These are phyloP conservation scores for Daldinia sp. DNA, from an alignment of 2,329 filamentous ascomycete genomes.

Conservation along the genomic window DNA sequence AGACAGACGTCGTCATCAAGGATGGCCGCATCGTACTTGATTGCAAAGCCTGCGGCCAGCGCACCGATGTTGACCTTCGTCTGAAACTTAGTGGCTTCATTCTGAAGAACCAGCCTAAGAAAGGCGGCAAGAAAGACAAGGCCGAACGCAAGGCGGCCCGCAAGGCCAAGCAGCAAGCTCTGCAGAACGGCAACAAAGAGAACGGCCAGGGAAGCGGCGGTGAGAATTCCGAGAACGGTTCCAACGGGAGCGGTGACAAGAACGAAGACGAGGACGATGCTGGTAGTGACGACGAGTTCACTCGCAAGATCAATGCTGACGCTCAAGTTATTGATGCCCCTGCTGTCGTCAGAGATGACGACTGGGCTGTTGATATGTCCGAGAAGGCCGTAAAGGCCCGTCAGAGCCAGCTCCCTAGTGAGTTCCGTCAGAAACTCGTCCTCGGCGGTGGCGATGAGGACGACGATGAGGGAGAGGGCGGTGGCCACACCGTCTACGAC, in stretches of 20 bases:
- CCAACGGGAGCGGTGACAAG: slow-evolving; percentile 64
- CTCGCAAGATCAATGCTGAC: slow-evolving; percentile 79
- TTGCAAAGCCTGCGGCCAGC: slow-evolving; percentile 98
- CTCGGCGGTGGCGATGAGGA: slow-evolving; percentile 81
- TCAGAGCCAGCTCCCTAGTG: slow-evolving; percentile 90
- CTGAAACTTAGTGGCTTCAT: slow-evolving; percentile 98
- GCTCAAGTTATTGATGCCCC: slow-evolving; percentile 63
- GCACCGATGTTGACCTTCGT: slow-evolving; percentile 89
- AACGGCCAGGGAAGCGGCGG: slow-evolving; percentile 68
- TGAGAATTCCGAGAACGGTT: slow-evolving; percentile 72
- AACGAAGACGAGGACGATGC: slow-evolving; percentile 71
- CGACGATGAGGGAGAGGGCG: slow-evolving; percentile 82
- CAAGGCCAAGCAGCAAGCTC: slow-evolving; percentile 83
- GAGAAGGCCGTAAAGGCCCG: slow-evolving; percentile 95
- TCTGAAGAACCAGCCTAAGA: slow-evolving; percentile 91
- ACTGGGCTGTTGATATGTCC: slow-evolving; percentile 97
- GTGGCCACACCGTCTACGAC: slow-evolving; percentile 83
- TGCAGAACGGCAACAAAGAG: slow-evolving; percentile 68
- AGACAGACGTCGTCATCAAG: slow-evolving; percentile 96
- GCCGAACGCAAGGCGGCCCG: slow-evolving; percentile 90
- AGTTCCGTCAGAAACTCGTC: slow-evolving; percentile 92
- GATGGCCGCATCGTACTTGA: slow-evolving; percentile 91
- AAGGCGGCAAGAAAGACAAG: slow-evolving; percentile 95
- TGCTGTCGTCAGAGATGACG: slow-evolving; percentile 80
- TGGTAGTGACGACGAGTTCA: slow-evolving; percentile 92